Base-by-base conservation (phyloP, 768 basidiomycete species). In the Tulasnella sp. region DNA sequence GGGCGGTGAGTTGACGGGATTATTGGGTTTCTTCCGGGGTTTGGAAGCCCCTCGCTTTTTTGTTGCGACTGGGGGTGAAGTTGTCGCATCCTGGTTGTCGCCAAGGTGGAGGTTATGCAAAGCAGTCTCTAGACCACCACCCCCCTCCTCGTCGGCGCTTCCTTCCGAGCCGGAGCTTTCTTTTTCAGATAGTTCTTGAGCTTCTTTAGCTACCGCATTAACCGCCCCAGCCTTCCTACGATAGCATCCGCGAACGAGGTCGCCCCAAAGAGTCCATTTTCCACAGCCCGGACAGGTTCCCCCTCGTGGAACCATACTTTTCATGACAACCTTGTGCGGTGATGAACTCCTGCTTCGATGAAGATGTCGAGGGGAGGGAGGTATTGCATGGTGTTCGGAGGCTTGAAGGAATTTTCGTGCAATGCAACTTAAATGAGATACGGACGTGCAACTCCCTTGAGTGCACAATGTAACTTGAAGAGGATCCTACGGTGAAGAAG, bases 231-330 rank as follows among this genome's bases (percentile, higher is more conserved):
- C 64, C 25, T 75, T 22, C 29, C 75, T 36, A 22, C 90, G 85
- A 80, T 88, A 90, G 79, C 86, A 88, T 2, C 89, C 90, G 17
- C 87, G 85, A 37, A 91, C 82, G 29, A 92, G 81, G 79, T 92
- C 91, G 6, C 91, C 91, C 91, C 91, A 92, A 0, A 92, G 84
- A 4, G 84, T 85, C 79, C 90, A 91, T 0, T 83, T 81, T 4
- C 80, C 77, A 78, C 91, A 92, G 1, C 83, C 82, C 15, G 79
- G 81, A 79, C 91, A 92, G 31, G 82, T 79, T 7, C 91, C 91
- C 8, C 91, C 91, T 52, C 91, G 85, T 5, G 91, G 91, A 54
- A 91, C 82, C 70, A 91, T 71, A 22, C 39, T 71, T 1, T 49
- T 49, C 49, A n/a, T 69, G 54, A 74, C n/a, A 37, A n/a, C 37